Evolutionary conservation across 768 basidiomycete genomes (phyloP), one percentile per base, ranked within the genome.

Genomic region (Phaffia australis): DNA sequence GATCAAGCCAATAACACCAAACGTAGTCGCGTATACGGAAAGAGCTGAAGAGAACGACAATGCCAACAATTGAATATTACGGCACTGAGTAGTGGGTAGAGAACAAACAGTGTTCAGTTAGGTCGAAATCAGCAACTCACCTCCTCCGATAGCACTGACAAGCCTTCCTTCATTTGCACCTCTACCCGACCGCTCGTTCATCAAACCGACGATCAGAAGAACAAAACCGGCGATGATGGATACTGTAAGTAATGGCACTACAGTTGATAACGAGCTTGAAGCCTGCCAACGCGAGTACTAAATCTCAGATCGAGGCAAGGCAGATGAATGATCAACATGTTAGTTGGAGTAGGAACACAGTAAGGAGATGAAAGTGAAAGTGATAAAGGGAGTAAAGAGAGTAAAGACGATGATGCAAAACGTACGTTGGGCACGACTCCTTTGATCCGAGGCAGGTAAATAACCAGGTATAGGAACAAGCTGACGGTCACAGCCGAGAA

Each of bases 401-500:
- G 21, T 32, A 55, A 46, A 56, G 63, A 29, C n/a, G n/a, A 23
- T 48, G 27, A 1, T 15, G 52, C 0, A 11, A 4, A 46, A 19
- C 63, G 5, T 3, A 64, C 63, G 47, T 67, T 57, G 27, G 66
- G 66, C 1, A 63, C 60, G n/a, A 56, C 27, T 27, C 66, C 66
- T 15, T 56, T 56, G 35, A 67, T 47, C 23, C 60, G 60, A 19
- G 66, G 66, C 32, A 67, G 42, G 46, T 47, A 67, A 35, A 67
- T 60, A 56, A 67, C 60, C 18, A 67, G 66, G 60, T 62, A 67
- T 21, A 63, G 60, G 48, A 67, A 62, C 27, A 62, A 27, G 47
- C 30, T 46, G 60, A 67, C 42, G 27, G 59, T 67, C 30, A 67
- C 11, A 32, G 47, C 11, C 21, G 66, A 67, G 16, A 67, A 61